Percentiles rank a stretch among this genome's conserved stretches.
These are phyloP conservation scores for Aspergillus sp. DNA, from an alignment of 2,329 filamentous ascomycete species.

Conservation along the genomic window DNA sequence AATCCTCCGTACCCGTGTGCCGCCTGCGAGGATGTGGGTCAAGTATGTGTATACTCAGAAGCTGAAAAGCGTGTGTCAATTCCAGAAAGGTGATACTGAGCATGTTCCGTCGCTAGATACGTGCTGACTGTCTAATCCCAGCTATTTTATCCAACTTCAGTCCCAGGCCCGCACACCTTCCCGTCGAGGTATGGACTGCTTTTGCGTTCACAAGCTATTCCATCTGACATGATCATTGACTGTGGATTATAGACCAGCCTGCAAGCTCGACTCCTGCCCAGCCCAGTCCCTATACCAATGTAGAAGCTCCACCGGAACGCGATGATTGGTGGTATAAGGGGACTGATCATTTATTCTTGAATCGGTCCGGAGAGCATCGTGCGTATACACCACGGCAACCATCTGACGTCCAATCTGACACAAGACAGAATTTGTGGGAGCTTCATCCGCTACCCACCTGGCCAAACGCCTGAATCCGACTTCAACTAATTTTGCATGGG, in stretches of 20 bases:
- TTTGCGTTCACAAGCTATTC: not conserved
- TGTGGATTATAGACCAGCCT: not conserved
- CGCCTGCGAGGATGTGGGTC: slow-evolving; percentile 32
- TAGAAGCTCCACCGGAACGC: slow-evolving; percentile 26
- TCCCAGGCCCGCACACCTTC: slow-evolving; percentile 24
- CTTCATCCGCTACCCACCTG: slow-evolving; percentile 35
- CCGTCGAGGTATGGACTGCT: slow-evolving; percentile 15
- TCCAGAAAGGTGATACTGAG: slow-evolving; percentile 31
- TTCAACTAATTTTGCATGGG: slow-evolving; percentile 35
- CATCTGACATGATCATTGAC: not conserved
- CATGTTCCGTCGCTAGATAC: not conserved
- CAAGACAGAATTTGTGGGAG: slow-evolving; percentile 32
- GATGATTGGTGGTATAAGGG: slow-evolving; percentile 44
- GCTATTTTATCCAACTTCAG: slow-evolving; percentile 35
- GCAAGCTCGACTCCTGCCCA: slow-evolving; percentile 13
- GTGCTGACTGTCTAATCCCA: not conserved
- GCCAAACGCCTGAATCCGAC: slow-evolving; percentile 36
- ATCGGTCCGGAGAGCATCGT: slow-evolving; percentile 38
- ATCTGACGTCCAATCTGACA: not conserved
- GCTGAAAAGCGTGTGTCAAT: slow-evolving; percentile 37
- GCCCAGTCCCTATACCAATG: slow-evolving; percentile 18
- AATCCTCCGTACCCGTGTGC: slow-evolving; percentile 36
- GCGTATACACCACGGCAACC: slow-evolving; percentile 1
- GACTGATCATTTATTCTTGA: slow-evolving; percentile 35
- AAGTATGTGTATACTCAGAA: slow-evolving; percentile 36